Evolutionary conservation across 805 yeast species (phyloP).

Genomic region (Schizosaccharomyces octosporus): DNA sequence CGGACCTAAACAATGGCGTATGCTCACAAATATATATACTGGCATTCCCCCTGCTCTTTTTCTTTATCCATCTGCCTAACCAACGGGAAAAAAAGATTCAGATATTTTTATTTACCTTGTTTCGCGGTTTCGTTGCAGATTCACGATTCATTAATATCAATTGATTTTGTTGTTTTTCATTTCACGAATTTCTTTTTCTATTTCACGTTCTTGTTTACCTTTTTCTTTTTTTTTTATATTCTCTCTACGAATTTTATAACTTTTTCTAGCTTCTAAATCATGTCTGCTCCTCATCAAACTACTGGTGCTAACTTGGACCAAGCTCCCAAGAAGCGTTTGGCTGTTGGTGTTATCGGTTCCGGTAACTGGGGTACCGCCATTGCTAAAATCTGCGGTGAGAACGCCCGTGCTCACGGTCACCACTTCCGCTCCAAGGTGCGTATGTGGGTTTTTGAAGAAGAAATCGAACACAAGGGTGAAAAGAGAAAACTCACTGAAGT

Average conservation of each 20-base stretch:
- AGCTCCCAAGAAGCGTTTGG: not conserved
- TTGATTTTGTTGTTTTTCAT: no score
- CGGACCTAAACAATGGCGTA: not conserved
- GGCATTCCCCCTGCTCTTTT: not conserved
- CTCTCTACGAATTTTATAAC: not conserved
- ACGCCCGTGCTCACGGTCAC: constrained; percentile 43
- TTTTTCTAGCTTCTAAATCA: not conserved
- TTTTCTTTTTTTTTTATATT: no score
- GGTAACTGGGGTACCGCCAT: constrained; percentile 68
- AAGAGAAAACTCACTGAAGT: constrained; percentile 49
- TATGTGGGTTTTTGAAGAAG: constrained; percentile 95
- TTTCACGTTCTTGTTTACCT: no score
- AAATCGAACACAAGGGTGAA: constrained; percentile 28
- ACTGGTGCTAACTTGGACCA: not conserved
- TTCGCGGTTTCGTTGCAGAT: no score
- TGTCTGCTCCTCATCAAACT: not conserved
- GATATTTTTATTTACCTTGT: no score
- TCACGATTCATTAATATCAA: no score
- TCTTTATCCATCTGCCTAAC: not conserved
- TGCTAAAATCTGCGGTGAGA: constrained; percentile 85
- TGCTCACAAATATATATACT: not conserved
- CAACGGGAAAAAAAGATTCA: no score
- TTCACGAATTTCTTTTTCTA: no score
- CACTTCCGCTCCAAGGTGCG: constrained; percentile 51
- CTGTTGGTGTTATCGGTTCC: not conserved